phyloP scores from a whole-genome alignment of 345 rosid genomes.

The Pistacia integerrima region DNA sequence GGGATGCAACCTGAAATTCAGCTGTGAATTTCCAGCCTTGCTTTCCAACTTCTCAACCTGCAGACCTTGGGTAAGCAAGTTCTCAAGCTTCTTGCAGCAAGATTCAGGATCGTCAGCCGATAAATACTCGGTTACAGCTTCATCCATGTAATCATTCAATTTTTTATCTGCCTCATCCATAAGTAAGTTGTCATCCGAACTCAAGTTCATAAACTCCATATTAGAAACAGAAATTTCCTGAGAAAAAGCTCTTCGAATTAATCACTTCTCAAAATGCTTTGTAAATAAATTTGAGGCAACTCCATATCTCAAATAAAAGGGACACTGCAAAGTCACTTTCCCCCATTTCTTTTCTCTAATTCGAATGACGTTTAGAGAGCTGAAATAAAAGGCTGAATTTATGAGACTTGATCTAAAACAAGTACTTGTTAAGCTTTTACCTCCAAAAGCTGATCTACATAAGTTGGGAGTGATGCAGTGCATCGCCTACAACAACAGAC shows the following conservation, averaged over 20 bases:
- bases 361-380: background rate
- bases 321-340: background rate
- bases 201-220: slow-evolving; percentile 19
- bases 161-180: slow-evolving; percentile 39
- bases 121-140: slow-evolving; percentile 51
- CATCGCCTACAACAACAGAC: slow-evolving; percentile 68
- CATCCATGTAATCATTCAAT: slow-evolving; percentile 49
- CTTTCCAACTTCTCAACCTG: slow-evolving; percentile 24
- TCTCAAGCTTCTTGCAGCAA: slow-evolving; percentile 70
- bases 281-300: slow-evolving; percentile 1
- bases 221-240: slow-evolving; percentile 51
- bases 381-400: background rate
- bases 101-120: slow-evolving; percentile 51
- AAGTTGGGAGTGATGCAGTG: slow-evolving; percentile 43
- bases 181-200: slow-evolving; percentile 24
- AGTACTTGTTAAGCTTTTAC: slow-evolving; percentile 24
- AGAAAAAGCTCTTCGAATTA: background rate
- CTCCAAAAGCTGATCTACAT: slow-evolving; percentile 67
- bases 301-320: background rate
- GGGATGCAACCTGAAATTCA: slow-evolving; percentile 52
- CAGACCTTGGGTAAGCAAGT: slow-evolving; percentile 45
- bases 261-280: slow-evolving; percentile 2
- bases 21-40: slow-evolving; percentile 21
- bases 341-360: background rate
- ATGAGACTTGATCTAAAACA: too few relatives aligned